phyloP scores from a whole-genome alignment of 345 rosid species.

The Streptanthus diversifolius region DNA sequence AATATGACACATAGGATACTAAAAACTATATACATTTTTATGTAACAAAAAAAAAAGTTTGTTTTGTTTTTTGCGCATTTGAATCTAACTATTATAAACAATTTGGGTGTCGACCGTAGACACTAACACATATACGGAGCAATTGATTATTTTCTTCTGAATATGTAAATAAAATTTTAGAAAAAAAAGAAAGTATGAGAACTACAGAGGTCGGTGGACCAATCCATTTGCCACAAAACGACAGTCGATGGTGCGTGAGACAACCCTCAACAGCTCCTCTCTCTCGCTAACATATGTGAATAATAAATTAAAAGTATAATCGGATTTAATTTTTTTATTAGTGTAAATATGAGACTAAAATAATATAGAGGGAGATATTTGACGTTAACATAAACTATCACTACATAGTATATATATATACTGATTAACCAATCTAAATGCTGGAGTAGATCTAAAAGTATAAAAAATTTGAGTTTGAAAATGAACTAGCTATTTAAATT shows the following conservation, averaged over 20 bases:
- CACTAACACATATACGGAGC: conserved; percentile 44
- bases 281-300: conserved; percentile 35
- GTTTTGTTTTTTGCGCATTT: conserved; percentile 12
- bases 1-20: conserved; percentile 20
- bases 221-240: conserved; percentile 59
- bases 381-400: neutral
- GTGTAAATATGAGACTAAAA: neutral
- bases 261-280: conserved; percentile 53
- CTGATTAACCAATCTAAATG: neutral
- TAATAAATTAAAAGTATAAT: neutral
- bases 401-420: neutral
- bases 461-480: neutral
- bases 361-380: neutral
- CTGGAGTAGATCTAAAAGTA: neutral
- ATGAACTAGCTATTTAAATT: neutral
- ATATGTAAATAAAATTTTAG: conserved; percentile 12
- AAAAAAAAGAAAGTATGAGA: conserved; percentile 30
- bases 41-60: neutral
- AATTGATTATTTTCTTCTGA: neutral
- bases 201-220: conserved; percentile 75
- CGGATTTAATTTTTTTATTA: neutral
- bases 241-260: conserved; percentile 62
- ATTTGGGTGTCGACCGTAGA: conserved; percentile 49
- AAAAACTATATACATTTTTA: neutral
- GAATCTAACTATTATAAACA: neutral